phyloP scores from a whole-genome alignment of 2,329 filamentous ascomycete species.

The Periconia macrospinosa region DNA sequence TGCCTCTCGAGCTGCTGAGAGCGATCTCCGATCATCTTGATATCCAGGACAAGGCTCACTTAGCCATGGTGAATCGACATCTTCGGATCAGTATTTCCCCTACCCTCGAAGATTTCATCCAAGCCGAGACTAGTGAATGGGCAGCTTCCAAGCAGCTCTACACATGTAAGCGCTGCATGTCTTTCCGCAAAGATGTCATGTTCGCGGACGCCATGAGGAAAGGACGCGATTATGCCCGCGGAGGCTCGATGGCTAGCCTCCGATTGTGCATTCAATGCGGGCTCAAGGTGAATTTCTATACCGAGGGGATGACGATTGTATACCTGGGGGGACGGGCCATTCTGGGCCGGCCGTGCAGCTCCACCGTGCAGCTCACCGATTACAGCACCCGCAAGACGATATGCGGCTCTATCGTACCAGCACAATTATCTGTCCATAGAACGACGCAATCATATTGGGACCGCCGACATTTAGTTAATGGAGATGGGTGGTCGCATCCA shows the following conservation, averaged over 20 bases:
- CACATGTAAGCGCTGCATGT: constrained; percentile 24
- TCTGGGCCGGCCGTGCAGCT: constrained; percentile 19
- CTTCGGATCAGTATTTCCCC: constrained; percentile 21
- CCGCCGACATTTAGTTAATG: background rate
- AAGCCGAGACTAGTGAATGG: constrained; percentile 23
- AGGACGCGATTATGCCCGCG: constrained; percentile 23
- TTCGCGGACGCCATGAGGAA: constrained; percentile 36
- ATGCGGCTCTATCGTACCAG: constrained; percentile 16
- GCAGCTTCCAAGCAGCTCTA: constrained; percentile 21
- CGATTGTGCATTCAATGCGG: constrained; percentile 32
- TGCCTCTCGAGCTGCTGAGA: constrained; percentile 29
- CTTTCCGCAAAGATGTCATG: constrained; percentile 18
- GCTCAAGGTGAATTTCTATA: constrained; percentile 21
- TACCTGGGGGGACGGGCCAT: constrained; percentile 22
- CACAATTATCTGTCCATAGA: constrained; percentile 4
- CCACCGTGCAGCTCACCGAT: constrained; percentile 15
- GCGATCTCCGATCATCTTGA: constrained; percentile 24
- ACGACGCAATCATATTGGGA: background rate
- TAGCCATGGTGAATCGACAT: constrained; percentile 20
- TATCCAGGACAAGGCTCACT: constrained; percentile 19
- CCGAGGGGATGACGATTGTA: constrained; percentile 19
- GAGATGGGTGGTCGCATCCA: constrained; percentile 17
- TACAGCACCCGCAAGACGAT: constrained; percentile 10
- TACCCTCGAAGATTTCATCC: constrained; percentile 20
- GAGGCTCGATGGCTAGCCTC: constrained; percentile 20